Base-by-base conservation (phyloP, 805 yeast species). In the Groenewaldozyma tartarivorans region DNA sequence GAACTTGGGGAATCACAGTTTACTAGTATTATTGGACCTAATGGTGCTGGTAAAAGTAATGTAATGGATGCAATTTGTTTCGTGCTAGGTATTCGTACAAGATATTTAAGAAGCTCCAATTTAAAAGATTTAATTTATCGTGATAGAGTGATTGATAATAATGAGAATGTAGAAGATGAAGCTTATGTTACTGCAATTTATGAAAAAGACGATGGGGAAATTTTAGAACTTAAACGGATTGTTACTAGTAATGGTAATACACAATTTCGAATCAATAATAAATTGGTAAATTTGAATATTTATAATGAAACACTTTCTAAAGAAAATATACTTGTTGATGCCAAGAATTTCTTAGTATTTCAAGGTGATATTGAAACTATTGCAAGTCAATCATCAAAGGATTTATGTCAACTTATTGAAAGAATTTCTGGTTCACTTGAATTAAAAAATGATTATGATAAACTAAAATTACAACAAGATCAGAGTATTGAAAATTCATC, bases 41-140 rank as follows among this genome's bases (percentile, higher is more conserved):
- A 92, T 68, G 98, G 98, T 26, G 82, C 96, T 1, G 98, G 98
- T 5, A 92, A 92, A 63, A 83, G 95, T 33, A 92, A 92, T 56
- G 82, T 92, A 77, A 88, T 92, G 82, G 98, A 92, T 58, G 96
- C 98, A 27, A 81, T 92, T 35, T 81, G 96, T 17, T 92, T 92
- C 60, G 97, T 90, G 5, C 69, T 92, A 29, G 98, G 98, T 20
- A 77, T 90, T 36, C 68, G 81, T 50, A 73, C 86, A 17, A 63
- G 69, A 15, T 88, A 83, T 42, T 67, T 92, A 44, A 72, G 98
- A 51, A 84, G 96, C 1, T 65, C 70, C 9, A 74, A 75, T 41
- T 59, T 86, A 53, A 74, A 71, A 38, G 96, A 90, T 49, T 69
- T 92, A 55, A 75, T 90, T 1, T 86, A 86, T 56, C 70, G 96